These are phyloP conservation scores for Suillus occidentalis DNA, from an alignment of 768 basidiomycete genomes.

Conservation along the genomic window DNA sequence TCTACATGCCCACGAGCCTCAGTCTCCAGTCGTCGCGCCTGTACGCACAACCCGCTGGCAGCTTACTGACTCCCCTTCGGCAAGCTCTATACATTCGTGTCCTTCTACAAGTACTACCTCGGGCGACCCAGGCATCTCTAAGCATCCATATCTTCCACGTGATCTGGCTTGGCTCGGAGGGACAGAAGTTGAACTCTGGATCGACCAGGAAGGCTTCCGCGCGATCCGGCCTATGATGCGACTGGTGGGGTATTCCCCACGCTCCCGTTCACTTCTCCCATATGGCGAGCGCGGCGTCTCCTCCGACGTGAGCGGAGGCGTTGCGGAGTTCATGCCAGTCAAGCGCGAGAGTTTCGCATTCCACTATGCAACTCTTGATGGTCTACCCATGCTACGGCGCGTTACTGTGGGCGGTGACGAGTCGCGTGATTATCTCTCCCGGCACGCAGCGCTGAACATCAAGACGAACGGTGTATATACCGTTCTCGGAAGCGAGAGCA, in stretches of 20 bases:
- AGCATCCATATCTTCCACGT: conserved; percentile 31
- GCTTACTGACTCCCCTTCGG: conserved; percentile 11
- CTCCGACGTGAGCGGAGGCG: conserved; percentile 40
- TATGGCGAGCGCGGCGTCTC: conserved; percentile 26
- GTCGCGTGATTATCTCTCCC: conserved; percentile 70
- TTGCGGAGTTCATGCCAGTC: conserved; percentile 66
- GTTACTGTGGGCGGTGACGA: conserved; percentile 68
- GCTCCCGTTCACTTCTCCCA: conserved; percentile 27
- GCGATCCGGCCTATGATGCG: conserved; percentile 58
- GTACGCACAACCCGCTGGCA: conserved; percentile 16
- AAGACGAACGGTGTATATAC: conserved; percentile 76
- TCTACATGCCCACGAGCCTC: not conserved
- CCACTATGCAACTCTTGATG: conserved; percentile 69
- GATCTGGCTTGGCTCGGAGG: conserved; percentile 55
- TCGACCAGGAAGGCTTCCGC: conserved; percentile 86
- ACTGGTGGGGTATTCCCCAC: conserved; percentile 51
- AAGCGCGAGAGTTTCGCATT: conserved; percentile 61
- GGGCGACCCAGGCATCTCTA: conserved; percentile 13
- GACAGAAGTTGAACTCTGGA: conserved; percentile 58
- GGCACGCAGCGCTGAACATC: conserved; percentile 68
- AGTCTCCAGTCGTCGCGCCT: not conserved
- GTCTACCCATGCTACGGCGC: conserved; percentile 67
- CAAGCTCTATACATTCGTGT: conserved; percentile 10
- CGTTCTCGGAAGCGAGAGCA: conserved; percentile 64
- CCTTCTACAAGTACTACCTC: not conserved